These are phyloP conservation scores for Syncephalis plumigaleata DNA, from an alignment of 371 early-diverging fungal genomes.

Conservation along the genomic window DNA sequence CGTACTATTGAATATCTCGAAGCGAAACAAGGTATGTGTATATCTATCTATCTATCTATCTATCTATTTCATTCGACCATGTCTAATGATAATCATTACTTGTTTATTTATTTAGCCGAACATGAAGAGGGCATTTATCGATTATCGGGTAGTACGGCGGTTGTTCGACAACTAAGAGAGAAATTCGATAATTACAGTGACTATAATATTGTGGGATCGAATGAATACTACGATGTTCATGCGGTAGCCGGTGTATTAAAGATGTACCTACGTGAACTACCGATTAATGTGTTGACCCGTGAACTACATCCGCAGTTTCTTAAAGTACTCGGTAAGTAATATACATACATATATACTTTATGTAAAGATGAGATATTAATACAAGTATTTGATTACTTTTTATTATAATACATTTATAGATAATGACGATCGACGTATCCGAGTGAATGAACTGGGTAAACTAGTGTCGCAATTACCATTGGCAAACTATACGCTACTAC, in stretches of 20 bases:
- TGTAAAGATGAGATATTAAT: background rate
- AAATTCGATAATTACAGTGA: constrained; percentile 52
- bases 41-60: background rate
- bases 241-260: constrained; percentile 84
- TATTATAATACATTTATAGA: background rate
- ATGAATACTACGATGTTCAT: constrained; percentile 68
- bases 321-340: constrained; percentile 37
- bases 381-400: background rate
- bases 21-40: constrained; percentile 31
- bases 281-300: constrained; percentile 67
- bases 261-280: constrained; percentile 77
- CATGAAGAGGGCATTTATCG: constrained; percentile 94
- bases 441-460: constrained; percentile 54
- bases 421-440: constrained; percentile 32
- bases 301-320: constrained; percentile 63
- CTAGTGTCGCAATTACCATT: constrained; percentile 64
- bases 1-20: constrained; percentile 92
- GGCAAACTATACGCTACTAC: constrained; percentile 76
- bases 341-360: too few species aligned
- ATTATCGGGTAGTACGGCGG: constrained; percentile 55
- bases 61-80: too few species aligned
- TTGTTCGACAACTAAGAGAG: constrained; percentile 53
- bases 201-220: constrained; percentile 19
- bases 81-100: background rate
- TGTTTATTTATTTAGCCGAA: constrained; percentile 15